Evolutionary conservation across 2,329 filamentous ascomycete genomes (phyloP), one percentile per base, ranked within the genome.

Genomic region (Apiospora arundinis): DNA sequence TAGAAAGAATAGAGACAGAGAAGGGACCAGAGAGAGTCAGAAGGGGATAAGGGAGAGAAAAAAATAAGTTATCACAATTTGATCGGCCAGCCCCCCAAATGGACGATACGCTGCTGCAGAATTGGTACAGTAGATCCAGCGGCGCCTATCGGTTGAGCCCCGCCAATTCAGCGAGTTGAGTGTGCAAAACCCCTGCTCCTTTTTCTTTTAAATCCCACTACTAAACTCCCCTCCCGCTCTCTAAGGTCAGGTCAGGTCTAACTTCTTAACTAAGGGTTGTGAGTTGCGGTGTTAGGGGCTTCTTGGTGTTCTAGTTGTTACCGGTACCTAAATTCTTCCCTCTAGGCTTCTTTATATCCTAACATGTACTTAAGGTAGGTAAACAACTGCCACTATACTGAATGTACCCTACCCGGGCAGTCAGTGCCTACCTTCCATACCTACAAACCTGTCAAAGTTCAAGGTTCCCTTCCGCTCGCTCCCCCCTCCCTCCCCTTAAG

Each of bases 51-150:
- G 56, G 28, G 56, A 63, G 56, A 40, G n/a, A 63, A 60, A 60
- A 60, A 69, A 49, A 49, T 49, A 69, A 52, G 37, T 49, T 52
- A 56, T 69, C 67, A 69, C 67, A 56, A 56, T 69, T 69, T 49
- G 45, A 69, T 69, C 67, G 45, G 67, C 46, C 67, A 56, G 46
- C 45, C 67, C 45, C 56, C 56, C 56, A 63, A 69, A 49, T 40
- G 67, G 67, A 40, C 45, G 48, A 69, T 52, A 69, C 48, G 67
- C 48, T 69, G 67, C 67, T 69, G 67, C 67, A 69, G 67, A 69
- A 49, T 68, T 48, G 66, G 42, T 44, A 67, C 25, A 68, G 42
- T 56, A 46, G 46, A 48, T 63, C 56, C 56, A 46, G 45, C 66
- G 25, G 46, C 28, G 45, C 67, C 45, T 69, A 56, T 69, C 67